A percentile compares a stretch with the other conserved stretches of the same genome.
phyloP scores from a whole-genome alignment of 1,139 yeast genomes.

The Yamadazyma sp. region DNA sequence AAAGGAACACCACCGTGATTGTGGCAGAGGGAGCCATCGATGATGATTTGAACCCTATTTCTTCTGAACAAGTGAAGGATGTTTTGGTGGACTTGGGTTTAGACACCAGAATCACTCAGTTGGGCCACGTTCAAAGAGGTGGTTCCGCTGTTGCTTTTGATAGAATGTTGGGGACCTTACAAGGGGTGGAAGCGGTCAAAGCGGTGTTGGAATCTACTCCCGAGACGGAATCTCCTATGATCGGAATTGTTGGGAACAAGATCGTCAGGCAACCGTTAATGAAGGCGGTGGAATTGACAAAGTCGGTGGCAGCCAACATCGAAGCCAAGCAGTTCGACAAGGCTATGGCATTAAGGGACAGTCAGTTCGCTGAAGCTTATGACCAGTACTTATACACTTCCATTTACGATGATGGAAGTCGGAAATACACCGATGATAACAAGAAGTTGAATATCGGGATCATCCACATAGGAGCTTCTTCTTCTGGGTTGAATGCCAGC shows the following conservation, averaged over 20 bases:
- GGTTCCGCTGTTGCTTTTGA: constrained; percentile 84
- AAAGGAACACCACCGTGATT: constrained; percentile 75
- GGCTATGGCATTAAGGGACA: constrained; percentile 75
- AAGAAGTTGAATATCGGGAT: constrained; percentile 71
- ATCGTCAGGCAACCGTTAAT: constrained; percentile 68
- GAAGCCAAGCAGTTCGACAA: constrained; percentile 58
- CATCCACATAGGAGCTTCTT: constrained; percentile 94
- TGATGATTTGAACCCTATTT: constrained; percentile 61
- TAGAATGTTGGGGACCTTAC: constrained; percentile 71
- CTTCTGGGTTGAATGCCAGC: constrained; percentile 94
- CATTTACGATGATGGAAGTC: constrained; percentile 65
- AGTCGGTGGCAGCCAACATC: constrained; percentile 69
- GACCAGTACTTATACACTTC: constrained; percentile 69
- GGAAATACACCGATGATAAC: constrained; percentile 45
- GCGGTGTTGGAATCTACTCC: constrained; percentile 73
- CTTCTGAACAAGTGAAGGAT: constrained; percentile 65
- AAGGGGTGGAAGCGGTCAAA: constrained; percentile 82
- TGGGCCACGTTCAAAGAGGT: constrained; percentile 87
- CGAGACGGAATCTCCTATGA: constrained; percentile 73
- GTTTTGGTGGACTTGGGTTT: constrained; percentile 70
- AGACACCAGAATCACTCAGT: constrained; percentile 75
- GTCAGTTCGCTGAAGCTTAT: constrained; percentile 81
- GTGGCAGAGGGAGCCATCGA: constrained; percentile 86
- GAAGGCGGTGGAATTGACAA: constrained; percentile 70
- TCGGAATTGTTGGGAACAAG: constrained; percentile 71